phyloP scores from a whole-genome alignment of 2,329 filamentous ascomycete species.

The Cladosporium sp. region DNA sequence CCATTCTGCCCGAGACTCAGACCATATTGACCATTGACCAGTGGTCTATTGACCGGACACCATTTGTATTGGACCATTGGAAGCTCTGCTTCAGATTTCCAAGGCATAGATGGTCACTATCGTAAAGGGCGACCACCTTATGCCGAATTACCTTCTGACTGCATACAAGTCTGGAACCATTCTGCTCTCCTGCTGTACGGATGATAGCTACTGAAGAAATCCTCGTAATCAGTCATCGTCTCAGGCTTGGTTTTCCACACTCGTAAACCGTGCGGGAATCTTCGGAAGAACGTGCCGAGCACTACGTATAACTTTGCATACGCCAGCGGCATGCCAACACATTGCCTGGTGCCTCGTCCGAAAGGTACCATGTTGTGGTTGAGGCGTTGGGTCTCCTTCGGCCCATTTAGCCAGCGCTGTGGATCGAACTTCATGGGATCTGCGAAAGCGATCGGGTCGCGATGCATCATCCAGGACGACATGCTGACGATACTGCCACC shows the following conservation, averaged over 20 bases:
- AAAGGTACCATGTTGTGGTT: slow-evolving; percentile 42
- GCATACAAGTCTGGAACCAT: no score
- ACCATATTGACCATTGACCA: no score
- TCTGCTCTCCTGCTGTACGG: not conserved
- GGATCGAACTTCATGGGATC: slow-evolving; percentile 39
- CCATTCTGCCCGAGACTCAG: no score
- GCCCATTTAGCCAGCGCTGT: slow-evolving; percentile 36
- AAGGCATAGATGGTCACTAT: no score
- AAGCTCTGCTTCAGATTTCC: no score
- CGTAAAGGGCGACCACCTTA: no score
- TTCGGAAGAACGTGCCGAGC: not conserved
- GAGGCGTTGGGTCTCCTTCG: slow-evolving; percentile 22
- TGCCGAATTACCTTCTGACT: no score
- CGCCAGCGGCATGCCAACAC: slow-evolving; percentile 34
- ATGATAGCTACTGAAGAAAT: slow-evolving; percentile 30
- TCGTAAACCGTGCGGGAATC: not conserved
- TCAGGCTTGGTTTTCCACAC: slow-evolving; percentile 23
- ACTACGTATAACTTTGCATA: not conserved
- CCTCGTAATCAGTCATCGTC: slow-evolving; percentile 35
- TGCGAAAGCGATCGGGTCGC: slow-evolving; percentile 33
- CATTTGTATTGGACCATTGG: no score
- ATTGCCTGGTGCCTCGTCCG: slow-evolving; percentile 38
- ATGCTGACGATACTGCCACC: slow-evolving; percentile 31
- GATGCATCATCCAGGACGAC: slow-evolving; percentile 30
- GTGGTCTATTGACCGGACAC: no score